Evolutionary conservation across 495 filamentous ascomycete genomes (phyloP).

Genomic region (Lophiostoma macrostomum): DNA sequence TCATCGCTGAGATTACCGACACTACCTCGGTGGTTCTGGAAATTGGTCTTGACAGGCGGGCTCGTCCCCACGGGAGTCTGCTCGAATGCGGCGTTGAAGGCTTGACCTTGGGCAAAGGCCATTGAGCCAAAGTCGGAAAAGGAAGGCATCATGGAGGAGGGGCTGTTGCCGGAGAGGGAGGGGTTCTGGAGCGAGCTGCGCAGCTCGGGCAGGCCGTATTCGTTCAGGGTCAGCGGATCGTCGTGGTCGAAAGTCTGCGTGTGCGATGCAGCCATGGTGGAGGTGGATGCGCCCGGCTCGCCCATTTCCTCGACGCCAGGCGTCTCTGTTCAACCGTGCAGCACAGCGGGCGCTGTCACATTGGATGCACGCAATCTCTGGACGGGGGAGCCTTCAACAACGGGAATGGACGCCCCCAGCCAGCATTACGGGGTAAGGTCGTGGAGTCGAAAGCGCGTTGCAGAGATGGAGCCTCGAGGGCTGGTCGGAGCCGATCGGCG

Average conservation of each 20-base stretch:
- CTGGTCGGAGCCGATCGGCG: too few relatives aligned
- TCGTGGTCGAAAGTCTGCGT: conserved; percentile 9
- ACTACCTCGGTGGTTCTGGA: conserved; percentile 19
- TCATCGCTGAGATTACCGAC: conserved; percentile 27
- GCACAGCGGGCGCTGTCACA: conserved; percentile 14
- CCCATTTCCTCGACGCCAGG: conserved; percentile 27
- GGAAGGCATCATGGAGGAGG: conserved; percentile 20
- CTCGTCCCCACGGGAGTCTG: conserved; percentile 7
- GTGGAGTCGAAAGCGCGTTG: background rate
- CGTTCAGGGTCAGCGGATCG: conserved; percentile 28
- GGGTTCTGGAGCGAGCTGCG: conserved; percentile 18
- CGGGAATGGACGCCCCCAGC: background rate
- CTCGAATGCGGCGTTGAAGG: conserved; percentile 15
- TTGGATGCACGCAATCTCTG: background rate
- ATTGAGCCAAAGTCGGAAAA: conserved; percentile 27
- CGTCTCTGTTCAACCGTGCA: conserved; percentile 19
- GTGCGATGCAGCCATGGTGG: conserved; percentile 22
- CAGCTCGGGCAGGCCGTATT: conserved; percentile 25
- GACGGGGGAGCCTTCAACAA: background rate
- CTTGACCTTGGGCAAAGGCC: conserved; percentile 2
- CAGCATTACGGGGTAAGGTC: background rate
- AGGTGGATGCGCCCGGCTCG: conserved; percentile 13
- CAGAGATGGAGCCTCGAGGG: too few relatives aligned
- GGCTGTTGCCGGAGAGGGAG: conserved; percentile 11
- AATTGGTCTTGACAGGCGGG: conserved; percentile 21